Evolutionary conservation across 164 flowering plant species (phyloP).

Genomic region (Chimonanthus salicifolius): DNA sequence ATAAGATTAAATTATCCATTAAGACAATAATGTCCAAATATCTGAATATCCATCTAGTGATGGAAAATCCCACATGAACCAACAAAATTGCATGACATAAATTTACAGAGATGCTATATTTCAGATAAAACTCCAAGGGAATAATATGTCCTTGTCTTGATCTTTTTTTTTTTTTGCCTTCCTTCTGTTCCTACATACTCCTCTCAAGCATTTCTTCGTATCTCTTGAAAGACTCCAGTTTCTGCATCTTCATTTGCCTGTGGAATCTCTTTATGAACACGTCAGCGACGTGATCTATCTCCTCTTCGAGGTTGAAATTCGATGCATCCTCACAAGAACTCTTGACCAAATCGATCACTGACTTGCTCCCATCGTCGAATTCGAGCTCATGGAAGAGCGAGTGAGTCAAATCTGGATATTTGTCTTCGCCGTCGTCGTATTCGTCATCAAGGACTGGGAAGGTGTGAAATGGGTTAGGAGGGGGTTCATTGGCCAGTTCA

Average conservation of each 20-base stretch:
- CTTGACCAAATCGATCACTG: constrained; percentile 59
- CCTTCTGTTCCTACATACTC: constrained; percentile 20
- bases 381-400: constrained; percentile 29
- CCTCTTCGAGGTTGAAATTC: constrained; percentile 63
- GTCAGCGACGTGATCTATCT: constrained; percentile 75
- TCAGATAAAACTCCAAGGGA: no score
- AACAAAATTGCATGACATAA: no score
- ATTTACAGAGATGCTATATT: no score
- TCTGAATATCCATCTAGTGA: no score
- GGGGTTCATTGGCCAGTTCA: constrained; percentile 8
- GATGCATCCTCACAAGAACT: constrained; percentile 48
- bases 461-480: constrained; percentile 10
- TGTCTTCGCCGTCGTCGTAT: constrained; percentile 16
- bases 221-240: constrained; percentile 69
- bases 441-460: not conserved
- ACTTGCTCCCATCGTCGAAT: constrained; percentile 31
- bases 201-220: constrained; percentile 53
- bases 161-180: not conserved
- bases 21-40: no score
- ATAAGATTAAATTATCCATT: no score
- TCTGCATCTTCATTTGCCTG: constrained; percentile 60
- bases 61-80: no score
- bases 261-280: constrained; percentile 68
- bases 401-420: constrained; percentile 50
- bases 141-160: no score